These are phyloP conservation scores for Aspergillus sp. DNA, from an alignment of 2,329 filamentous ascomycete species.

Conservation along the genomic window DNA sequence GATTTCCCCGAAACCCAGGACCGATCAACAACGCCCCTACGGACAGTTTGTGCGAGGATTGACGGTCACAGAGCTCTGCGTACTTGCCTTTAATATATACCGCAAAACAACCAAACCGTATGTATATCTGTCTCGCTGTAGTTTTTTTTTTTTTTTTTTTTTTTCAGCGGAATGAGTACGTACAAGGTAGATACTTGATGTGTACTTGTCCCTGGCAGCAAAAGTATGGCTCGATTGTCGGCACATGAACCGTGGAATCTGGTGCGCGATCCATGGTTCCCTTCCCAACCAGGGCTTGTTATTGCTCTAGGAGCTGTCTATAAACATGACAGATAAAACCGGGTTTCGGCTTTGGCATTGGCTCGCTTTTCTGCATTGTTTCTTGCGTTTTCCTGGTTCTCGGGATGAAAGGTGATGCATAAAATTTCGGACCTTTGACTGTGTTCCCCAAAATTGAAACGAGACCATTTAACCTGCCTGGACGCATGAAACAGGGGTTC, in stretches of 20 bases:
- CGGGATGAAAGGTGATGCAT: background rate
- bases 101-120: background rate
- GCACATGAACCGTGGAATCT: background rate
- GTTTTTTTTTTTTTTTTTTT: too few relatives aligned
- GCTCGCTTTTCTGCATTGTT: background rate
- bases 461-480: background rate
- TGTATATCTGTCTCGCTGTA: too few relatives aligned
- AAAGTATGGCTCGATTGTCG: background rate
- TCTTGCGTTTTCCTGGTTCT: background rate
- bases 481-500: background rate
- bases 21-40: too few relatives aligned
- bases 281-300: background rate
- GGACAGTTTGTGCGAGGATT: background rate
- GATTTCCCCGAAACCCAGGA: too few relatives aligned
- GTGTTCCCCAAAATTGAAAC: background rate
- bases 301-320: conserved; percentile 12
- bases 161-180: background rate
- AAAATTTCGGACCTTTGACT: background rate
- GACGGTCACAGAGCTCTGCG: background rate
- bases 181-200: background rate
- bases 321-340: conserved; percentile 5
- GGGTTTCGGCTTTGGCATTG: background rate
- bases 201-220: background rate
- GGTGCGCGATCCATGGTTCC: conserved; percentile 10
- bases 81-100: background rate